Base-by-base conservation (phyloP, 345 rosid species). In the Acer negundo region DNA sequence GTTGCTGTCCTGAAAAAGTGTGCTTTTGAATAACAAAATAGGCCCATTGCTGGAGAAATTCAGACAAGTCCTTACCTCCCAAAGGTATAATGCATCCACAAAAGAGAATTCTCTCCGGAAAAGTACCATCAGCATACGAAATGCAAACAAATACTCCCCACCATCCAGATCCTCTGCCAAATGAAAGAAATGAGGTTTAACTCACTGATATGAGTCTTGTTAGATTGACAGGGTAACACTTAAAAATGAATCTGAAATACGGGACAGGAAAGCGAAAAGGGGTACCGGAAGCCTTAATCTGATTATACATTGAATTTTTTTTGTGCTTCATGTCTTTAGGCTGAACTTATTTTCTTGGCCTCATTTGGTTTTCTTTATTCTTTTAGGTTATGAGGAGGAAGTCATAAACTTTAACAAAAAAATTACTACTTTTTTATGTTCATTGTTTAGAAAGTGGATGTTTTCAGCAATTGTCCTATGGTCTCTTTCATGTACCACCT, bases 101-200 rank as follows among this genome's bases (percentile, higher is more conserved):
- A 95, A 95, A 58, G 98, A 91, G 82, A 93, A 94, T 70, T 95
- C 99, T 86, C 99, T 89, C 77, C 99, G 89, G 76, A 94, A 94
- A 77, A 95, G 95, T 55, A 95, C 99, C 98, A 95, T 95, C 77
- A 94, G 82, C 99, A 94, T 95, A 77, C 97, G 91, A 79, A 95
- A 86, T 20, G 99, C 98, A 87, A 95, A 95, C 75, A 95, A 75
- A 83, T 94, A 95, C 85, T 94, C 93, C 10, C 98, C 99, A 59
- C 96, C 98, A 80, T 90, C 97, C 3, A 95, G 91, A 74, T 92
- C 94, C 91, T 87, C 99, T 95, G 93, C 61, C 76, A 88, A 69
- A 46, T 26, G 64, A 28, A 62, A 62, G n/a, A 75, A 70, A 61
- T 2, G 10, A 47, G 70, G 16, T 71, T 82, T 70, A 71, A 49